Evolutionary conservation across 2,329 filamentous ascomycete genomes (phyloP), one percentile per base, ranked within the genome.

Genomic region (Fusarium cyanostomum): DNA sequence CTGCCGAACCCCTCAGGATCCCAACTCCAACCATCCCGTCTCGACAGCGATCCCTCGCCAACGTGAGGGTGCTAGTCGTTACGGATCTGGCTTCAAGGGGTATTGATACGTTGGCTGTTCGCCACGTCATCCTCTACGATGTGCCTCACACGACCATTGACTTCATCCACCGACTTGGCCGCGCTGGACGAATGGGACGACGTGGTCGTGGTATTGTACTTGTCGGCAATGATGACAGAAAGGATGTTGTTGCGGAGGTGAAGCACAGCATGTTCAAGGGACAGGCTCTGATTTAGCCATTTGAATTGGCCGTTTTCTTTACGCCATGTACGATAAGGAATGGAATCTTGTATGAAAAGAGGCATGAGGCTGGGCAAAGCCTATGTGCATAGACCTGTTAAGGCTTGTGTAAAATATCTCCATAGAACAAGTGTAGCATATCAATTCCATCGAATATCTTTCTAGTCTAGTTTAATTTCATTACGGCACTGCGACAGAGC

Each of bases 61-160:
- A 94, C 72, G 93, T 91, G 39, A 96, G 93, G 76, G 94, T 97
- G 10, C 86, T 99, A 34, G 94, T 99, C 4, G 95, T 93, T 11
- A 99, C 95, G 0, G 95, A 99, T 76, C 80, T 99, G 56, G 92
- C 92, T 5, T 97, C 93, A 7, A 82, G 95, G 67, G 95, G 95
- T 62, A 97, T 99, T 70, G 95, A 99, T 76, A 99, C 95, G 0
- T 79, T 97, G 27, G 90, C 92, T 15, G 94, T 98, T 15, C 86
- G 92, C 55, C 92, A 96, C 67, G 95, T 99, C 49, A 89, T 99
- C 52, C 80, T 99, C 24, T 98, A 97, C 76, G 93, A 99, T 74
- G 94, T 99, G n/a, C 95, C 95, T 5, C 94, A 98, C 74, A 96
- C 92, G 0, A 96, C 93, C 0, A 96, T 99, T 59, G 96, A 99